Conservation (phyloP, 768 basidiomycete species). For the Tricholoma furcatifolium region DNA sequence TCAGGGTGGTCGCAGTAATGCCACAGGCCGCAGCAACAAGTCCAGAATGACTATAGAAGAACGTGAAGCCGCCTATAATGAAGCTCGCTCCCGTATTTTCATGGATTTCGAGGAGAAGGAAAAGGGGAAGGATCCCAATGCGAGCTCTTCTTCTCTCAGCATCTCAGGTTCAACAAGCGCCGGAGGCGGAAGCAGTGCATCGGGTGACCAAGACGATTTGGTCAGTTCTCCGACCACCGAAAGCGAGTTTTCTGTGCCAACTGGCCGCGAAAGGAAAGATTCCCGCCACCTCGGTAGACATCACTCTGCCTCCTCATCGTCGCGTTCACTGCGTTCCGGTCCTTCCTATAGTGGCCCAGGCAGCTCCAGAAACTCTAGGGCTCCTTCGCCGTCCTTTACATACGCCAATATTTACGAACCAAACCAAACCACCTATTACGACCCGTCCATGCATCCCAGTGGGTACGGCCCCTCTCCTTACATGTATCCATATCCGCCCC, state of each 20-base stretch:
- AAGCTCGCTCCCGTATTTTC: conserved; percentile 84
- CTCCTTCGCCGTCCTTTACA: conserved; percentile 72
- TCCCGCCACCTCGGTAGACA: conserved; percentile 41
- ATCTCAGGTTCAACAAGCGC: conserved; percentile 58
- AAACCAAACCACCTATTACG: conserved; percentile 3
- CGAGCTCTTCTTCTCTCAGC: conserved; percentile 74
- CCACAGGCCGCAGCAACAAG: conserved; percentile 59
- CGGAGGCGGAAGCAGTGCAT: conserved; percentile 55
- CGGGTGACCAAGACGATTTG: conserved; percentile 66
- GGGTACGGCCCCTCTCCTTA: conserved; percentile 50
- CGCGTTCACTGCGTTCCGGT: conserved; percentile 58
- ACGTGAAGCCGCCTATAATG: conserved; percentile 86
- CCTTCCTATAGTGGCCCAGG: conserved; percentile 48
- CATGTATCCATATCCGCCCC: conserved; percentile 49
- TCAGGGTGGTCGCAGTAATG: conserved; percentile 64
- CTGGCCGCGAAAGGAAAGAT: conserved; percentile 58
- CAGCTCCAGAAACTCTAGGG: conserved; percentile 71
- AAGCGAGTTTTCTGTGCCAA: conserved; percentile 71
- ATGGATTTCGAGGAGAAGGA: conserved; percentile 78
- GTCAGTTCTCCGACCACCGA: conserved; percentile 74
- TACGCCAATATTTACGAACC: conserved; percentile 77
- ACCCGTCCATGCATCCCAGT: conserved; percentile 38
- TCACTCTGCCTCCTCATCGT: conserved; percentile 54
- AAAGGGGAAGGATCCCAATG: conserved; percentile 71
- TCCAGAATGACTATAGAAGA: conserved; percentile 80